Evolutionary conservation across 169 alveolate genomes (phyloP), one percentile per base, ranked within the genome.

Genomic region (Plasmodium berghei): DNA sequence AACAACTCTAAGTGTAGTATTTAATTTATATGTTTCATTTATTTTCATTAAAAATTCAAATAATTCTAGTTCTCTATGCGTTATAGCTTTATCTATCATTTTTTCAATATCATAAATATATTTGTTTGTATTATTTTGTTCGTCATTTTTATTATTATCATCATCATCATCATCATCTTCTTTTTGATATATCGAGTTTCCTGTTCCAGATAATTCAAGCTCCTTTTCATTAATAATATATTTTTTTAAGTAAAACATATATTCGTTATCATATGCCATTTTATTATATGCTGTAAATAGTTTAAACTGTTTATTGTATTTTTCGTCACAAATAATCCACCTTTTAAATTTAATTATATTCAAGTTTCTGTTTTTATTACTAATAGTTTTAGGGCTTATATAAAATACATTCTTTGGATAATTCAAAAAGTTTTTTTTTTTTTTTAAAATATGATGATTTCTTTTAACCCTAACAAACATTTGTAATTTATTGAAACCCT

Each of bases 1-100:
- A 9, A 99, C 99, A 12, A 97, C 98, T 86, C 99, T 93, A n/a
- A 98, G 87, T n/a, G 90, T 83, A 24, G 64, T 34, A 9, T 83
- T 55, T 18, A 83, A 71, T 16, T 83, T 66, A 24, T 83, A 83
- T 45, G 24, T 54, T 9, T 83, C 85, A 54, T 83, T 83, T 2
- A 83, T 83, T 46, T 42, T 83, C 1, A 20, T 61, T 6, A 83
- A 62, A 71, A 83, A 83, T 1, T 69, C 72, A 61, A 83, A 83
- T 66, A 83, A 22, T 8, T 83, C 72, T 40, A 67, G 42, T 83
- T 83, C 90, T 67, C 69, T 72, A 18, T 66, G 67, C 46, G 73
- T 54, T 22, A 83, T 66, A 0, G 28, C 69, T 18, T 66, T 46
- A 8, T 24, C 46, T 24, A 83, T 83, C 6, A 83, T 8, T n/a